A percentile compares a stretch with the other conserved stretches of the same genome.
These are phyloP conservation scores for Collariella sp. DNA, from an alignment of 495 filamentous ascomycete species.

Conservation along the genomic window DNA sequence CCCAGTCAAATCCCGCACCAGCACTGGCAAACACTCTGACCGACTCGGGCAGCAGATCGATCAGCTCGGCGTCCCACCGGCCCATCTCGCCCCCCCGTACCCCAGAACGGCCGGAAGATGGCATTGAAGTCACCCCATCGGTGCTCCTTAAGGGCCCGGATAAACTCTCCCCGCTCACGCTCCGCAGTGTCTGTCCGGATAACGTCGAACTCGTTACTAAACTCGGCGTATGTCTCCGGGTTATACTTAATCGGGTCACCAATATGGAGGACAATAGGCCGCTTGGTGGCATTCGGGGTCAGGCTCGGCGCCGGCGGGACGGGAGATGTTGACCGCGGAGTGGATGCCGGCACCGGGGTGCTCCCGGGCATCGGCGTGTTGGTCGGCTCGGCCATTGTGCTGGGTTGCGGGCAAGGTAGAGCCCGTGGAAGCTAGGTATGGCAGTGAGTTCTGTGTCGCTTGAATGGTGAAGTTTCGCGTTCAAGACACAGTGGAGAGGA, in stretches of 20 bases:
- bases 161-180: constrained; percentile 50
- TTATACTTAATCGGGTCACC: constrained; percentile 64
- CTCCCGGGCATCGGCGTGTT: constrained; percentile 39
- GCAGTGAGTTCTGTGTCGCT: background rate
- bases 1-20: constrained; percentile 72
- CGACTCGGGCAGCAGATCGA: constrained; percentile 52
- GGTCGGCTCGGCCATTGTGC: constrained; percentile 40
- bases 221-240: constrained; percentile 46
- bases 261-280: constrained; percentile 52
- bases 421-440: background rate
- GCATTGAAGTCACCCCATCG: constrained; percentile 65
- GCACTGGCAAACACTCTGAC: constrained; percentile 65
- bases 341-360: constrained; percentile 37
- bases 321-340: constrained; percentile 37
- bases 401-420: background rate
- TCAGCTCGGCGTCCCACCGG: constrained; percentile 63
- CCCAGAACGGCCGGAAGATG: constrained; percentile 72
- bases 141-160: constrained; percentile 50
- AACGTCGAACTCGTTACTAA: constrained; percentile 50
- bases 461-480: too few species aligned
- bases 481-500: too few species aligned
- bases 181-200: constrained; percentile 45
- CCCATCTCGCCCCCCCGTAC: constrained; percentile 73
- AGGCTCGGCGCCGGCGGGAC: constrained; percentile 25
- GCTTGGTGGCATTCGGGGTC: constrained; percentile 15